These are phyloP conservation scores for Sporothrix schenckii DNA, from an alignment of 2,329 filamentous ascomycete genomes.

Conservation along the genomic window DNA sequence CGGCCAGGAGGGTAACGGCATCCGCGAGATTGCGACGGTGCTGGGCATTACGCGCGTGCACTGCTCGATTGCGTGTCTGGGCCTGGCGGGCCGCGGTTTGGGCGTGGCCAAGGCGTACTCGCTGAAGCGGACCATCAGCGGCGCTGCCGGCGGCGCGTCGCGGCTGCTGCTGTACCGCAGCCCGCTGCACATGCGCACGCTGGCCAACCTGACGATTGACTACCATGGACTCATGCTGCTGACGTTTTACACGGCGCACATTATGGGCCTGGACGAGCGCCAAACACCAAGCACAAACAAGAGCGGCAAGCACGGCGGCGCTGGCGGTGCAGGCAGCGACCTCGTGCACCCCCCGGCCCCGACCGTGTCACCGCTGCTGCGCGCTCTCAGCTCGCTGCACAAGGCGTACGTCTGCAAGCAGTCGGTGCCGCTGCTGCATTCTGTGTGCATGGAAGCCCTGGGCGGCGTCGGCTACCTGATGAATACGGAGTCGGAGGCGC, in stretches of 20 bases:
- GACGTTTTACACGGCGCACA: slow-evolving; percentile 55
- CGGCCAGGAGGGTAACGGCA: slow-evolving; percentile 66
- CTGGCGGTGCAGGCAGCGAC: background rate
- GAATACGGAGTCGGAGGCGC: slow-evolving; percentile 61
- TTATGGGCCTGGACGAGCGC: slow-evolving; percentile 57
- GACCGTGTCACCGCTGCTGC: slow-evolving; percentile 52
- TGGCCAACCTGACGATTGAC: slow-evolving; percentile 58
- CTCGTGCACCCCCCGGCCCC: slow-evolving; percentile 45
- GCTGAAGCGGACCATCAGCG: slow-evolving; percentile 57
- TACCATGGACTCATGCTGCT: slow-evolving; percentile 62
- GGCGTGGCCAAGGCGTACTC: slow-evolving; percentile 62
- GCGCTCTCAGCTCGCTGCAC: slow-evolving; percentile 61
- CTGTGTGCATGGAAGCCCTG: slow-evolving; percentile 64
- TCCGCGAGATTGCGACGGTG: slow-evolving; percentile 68
- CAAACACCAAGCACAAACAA: slow-evolving; percentile 35
- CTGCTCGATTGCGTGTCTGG: slow-evolving; percentile 57
- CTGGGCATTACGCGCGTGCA: slow-evolving; percentile 68
- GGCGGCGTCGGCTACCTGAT: slow-evolving; percentile 69
- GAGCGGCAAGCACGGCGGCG: slow-evolving; percentile 17
- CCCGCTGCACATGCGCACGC: slow-evolving; percentile 59
- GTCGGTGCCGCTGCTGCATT: slow-evolving; percentile 54
- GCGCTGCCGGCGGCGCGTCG: slow-evolving; percentile 49
- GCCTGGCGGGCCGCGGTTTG: slow-evolving; percentile 59
- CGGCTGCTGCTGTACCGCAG: slow-evolving; percentile 55
- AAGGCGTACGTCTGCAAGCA: slow-evolving; percentile 62